Evolutionary conservation across 75 land plant species (phyloP), one percentile per base, ranked within the genome.

Genomic region (Pinus taeda): DNA sequence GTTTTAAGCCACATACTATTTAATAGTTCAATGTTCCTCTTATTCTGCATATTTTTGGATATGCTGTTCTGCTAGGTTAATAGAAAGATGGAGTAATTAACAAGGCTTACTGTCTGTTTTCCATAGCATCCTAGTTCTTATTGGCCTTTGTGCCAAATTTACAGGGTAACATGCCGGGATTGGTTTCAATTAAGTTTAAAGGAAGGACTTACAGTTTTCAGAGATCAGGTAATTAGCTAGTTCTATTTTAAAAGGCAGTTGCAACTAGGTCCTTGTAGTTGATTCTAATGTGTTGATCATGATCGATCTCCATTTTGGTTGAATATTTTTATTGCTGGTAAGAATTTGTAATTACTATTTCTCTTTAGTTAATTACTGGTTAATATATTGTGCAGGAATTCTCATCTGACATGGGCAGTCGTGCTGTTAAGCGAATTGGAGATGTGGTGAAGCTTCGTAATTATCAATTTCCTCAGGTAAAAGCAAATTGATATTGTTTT

Each of bases 171-270:
- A 73, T 97, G 99, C 74, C 93, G 99, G 37, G 99, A 97, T 70
- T 97, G 99, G 99, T 97, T 97, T 79, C 99, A 97, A 84, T 90
- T 97, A 29, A 97, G 99, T 82, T 74, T 97, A 73, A 97, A 97
- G 81, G 99, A 97, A 83, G 99, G 99, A 15, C 95, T 97, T 29
- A 97, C 99, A 33, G 99, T 97, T 72, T 97, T 95, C 78, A 89
- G 99, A 74, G 99, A 97, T 83, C 99, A 97, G 90, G 98, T 94
- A 42, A 59, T 18, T 29, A 33, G 36, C 1, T 45, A 55, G 59
- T 26, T 74, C 57, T 74, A 13, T 26, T 15, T 55, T 8, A 67
- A 67, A n/a, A 67, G 21, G 42, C 9, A 15, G 22, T 36, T 11
- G 14, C 14, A 58, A 0, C 30, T 15, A 22, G 75, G 15, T 75